Base-by-base conservation (phyloP, 306 rosid species). In the Prunus salicina region DNA sequence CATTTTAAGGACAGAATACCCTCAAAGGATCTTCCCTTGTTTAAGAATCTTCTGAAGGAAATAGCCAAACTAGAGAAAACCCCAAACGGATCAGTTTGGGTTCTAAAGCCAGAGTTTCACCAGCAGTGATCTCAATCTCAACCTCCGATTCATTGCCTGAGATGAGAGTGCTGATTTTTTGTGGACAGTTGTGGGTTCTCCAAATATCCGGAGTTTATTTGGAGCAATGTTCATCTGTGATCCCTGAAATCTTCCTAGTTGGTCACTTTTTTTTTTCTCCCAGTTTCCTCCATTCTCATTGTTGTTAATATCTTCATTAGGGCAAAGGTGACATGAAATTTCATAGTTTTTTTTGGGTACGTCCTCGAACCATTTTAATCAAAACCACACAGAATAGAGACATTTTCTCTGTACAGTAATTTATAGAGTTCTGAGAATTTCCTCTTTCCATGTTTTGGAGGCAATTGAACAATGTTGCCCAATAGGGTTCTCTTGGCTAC, bases 31-130 rank as follows among this genome's bases (percentile, higher is more conserved):
- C 89, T 95, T 70, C 89, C 97, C n/a, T 65, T 95, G 88, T 95
- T 95, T 76, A 95, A 92, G 91, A 92, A 91, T 89, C 88, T 95
- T 61, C 79, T 95, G 60, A 95, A 92, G 87, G 99, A 95, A 83
- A 92, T 95, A 74, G 97, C 99, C 3, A 82, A 73, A 57, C 77
- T 92, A 66, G 89, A 87, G 76, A 95, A 91, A 83, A 85, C 81
- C 74, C 81, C 83, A 10, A 67, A 79, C 69, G 97, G 93, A 61
- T 89, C 97, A 4, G 22, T 71, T 73, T 95, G 99, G 99, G 78
- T 81, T 83, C 86, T 95, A 76, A 92, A 90, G 85, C 84, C 96
- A 50, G 97, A 89, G n/a, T 95, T 88, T 84, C 84, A 77, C 81
- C 77, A 68, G 66, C 43, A 82, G 72, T 74, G 72, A 75, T 25